These are phyloP conservation scores for Oryza coarctata DNA, from an alignment of 176 grass and related monocot species.

Conservation along the genomic window DNA sequence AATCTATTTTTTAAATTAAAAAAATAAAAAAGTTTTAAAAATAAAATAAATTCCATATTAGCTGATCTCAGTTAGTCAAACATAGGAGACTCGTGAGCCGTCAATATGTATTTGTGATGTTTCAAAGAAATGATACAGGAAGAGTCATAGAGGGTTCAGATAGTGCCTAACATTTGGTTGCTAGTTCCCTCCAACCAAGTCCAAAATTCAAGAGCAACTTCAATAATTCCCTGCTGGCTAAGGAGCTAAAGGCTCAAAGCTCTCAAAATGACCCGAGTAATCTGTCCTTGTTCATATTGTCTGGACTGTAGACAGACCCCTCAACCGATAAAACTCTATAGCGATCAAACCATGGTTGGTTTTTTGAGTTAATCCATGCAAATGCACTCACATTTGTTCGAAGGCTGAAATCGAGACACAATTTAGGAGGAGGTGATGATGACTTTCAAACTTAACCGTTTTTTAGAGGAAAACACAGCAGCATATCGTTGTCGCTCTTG, in stretches of 20 bases:
- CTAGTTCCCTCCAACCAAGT: neutral
- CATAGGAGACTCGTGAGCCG: too few relatives aligned
- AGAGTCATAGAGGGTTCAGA: too few relatives aligned
- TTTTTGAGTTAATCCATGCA: neutral
- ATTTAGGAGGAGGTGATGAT: too few relatives aligned
- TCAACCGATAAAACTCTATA: neutral
- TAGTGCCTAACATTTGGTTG: neutral
- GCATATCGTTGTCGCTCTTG: neutral
- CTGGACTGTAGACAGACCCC: too few relatives aligned
- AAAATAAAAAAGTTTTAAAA: too few relatives aligned
- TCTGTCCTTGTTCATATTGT: neutral
- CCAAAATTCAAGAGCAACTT: neutral
- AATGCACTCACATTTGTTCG: neutral
- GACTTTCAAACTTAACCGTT: too few relatives aligned
- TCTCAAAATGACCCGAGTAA: neutral
- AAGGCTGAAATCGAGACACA: neutral
- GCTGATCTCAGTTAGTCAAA: too few relatives aligned
- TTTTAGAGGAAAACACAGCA: neutral
- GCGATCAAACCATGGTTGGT: too few relatives aligned
- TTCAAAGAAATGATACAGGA: too few relatives aligned
- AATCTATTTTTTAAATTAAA: too few relatives aligned
- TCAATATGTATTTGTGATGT: too few relatives aligned
- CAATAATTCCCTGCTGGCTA: neutral
- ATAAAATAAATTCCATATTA: too few relatives aligned
- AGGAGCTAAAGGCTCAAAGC: neutral